Base-by-base conservation (phyloP, 371 early-diverging fungal genomes). In the Enterocytospora artemiae region DNA sequence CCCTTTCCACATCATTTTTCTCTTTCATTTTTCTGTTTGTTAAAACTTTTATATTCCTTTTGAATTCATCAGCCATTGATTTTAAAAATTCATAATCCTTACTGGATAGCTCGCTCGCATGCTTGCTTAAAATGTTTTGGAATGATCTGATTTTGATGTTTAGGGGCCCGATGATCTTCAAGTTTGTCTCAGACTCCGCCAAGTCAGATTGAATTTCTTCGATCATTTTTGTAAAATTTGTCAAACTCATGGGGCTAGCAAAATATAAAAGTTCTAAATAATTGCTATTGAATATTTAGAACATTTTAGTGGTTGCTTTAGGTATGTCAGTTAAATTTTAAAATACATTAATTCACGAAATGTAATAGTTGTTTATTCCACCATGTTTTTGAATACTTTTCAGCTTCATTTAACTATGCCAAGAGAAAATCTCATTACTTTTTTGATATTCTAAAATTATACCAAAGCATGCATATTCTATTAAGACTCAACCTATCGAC, bases 131-230 rank as follows among this genome's bases (percentile, higher is more conserved):
- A 31, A 58, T 24, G 18, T 55, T 69, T 30, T 36, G 28, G 56
- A 73, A 60, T 2, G 72, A 66, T 25, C 61, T 50, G 14, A 69
- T 61, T 33, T 52, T 60, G 14, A 73, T 63, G 16, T 49, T 48
- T 27, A 73, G 46, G 7, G 49, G 39, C 0, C 69, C 70, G 7
- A 73, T 41, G 31, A 44, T 63, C 24, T 69, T 49, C 2, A 54
- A 32, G 27, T 28, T 44, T 20, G 54, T 34, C 30, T 67, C 59
- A 33, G 48, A 65, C 31, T 30, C 22, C 16, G 32, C 33, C 30
- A 73, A 41, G 24, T 68, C 73, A 1, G 33, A 28, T 25, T 69
- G 43, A 49, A 73, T 73, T 43, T 54, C 61, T 1, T 46, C 37
- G 1, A 30, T 12, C 30, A 61, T 44, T 24, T 66, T 53, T 39